A percentile compares a stretch with the other conserved stretches of the same genome.
phyloP scores from a whole-genome alignment of 257 asterid genomes.

The Scutellaria baicalensis region DNA sequence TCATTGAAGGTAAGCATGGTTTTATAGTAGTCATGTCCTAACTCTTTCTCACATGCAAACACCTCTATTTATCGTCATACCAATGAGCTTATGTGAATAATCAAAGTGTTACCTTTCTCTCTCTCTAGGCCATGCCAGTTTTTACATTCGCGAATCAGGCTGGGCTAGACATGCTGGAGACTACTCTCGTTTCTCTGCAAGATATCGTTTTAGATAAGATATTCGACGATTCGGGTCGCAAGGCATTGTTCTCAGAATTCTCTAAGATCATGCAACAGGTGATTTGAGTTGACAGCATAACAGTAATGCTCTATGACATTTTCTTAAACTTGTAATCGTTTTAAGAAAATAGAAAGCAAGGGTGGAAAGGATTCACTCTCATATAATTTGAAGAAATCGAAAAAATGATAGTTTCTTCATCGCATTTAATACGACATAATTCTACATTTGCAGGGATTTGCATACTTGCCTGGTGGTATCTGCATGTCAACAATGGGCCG shows the following conservation, averaged over 20 bases:
- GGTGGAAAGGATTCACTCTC: no score
- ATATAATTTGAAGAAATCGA: no score
- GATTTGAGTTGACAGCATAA: neutral
- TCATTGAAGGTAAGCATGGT: slow-evolving; percentile 60
- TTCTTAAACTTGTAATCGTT: no score
- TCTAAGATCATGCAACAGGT: slow-evolving; percentile 89
- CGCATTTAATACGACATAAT: neutral
- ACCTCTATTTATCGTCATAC: neutral
- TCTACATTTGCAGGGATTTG: slow-evolving; percentile 44
- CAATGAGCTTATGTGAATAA: neutral
- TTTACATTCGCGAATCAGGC: slow-evolving; percentile 82
- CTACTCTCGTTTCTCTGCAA: slow-evolving; percentile 76
- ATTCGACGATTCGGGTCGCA: slow-evolving; percentile 67
- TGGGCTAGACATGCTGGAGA: slow-evolving; percentile 89
- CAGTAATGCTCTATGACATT: no score
- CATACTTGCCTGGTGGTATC: slow-evolving; percentile 70
- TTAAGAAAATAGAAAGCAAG: no score
- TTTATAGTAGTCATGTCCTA: neutral
- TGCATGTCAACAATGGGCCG: slow-evolving; percentile 90
- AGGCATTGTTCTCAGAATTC: slow-evolving; percentile 57
- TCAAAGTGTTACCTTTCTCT: neutral
- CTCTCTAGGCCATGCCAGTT: slow-evolving; percentile 56
- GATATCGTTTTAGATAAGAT: slow-evolving; percentile 71
- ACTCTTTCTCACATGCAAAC: neutral
- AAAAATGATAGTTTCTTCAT: neutral